A percentile compares a stretch with the other conserved stretches of the same genome.
Evolutionary conservation across 495 filamentous ascomycete species (phyloP).

Genomic region (Apiosordaria backusii): DNA sequence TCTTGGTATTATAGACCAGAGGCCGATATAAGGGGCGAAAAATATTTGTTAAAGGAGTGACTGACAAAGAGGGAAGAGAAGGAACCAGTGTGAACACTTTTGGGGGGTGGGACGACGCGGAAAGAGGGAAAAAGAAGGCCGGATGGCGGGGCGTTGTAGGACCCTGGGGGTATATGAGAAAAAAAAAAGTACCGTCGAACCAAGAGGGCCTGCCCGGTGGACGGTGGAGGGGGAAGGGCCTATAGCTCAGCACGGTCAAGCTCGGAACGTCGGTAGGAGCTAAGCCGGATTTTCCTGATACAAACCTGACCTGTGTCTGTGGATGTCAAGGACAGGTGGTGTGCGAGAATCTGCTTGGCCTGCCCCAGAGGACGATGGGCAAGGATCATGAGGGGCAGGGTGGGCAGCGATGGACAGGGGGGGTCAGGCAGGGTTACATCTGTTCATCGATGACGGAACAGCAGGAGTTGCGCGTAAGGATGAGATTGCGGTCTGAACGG

Average conservation of each 20-base stretch:
- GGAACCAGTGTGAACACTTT: conserved; percentile 34
- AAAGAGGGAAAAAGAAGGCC: conserved; percentile 33
- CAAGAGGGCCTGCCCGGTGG: conserved; percentile 37
- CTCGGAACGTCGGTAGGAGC: conserved; percentile 51
- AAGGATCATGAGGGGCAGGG: conserved; percentile 30
- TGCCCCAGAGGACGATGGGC: conserved; percentile 40
- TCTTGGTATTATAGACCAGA: conserved; percentile 52
- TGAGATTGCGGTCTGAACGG: conserved; percentile 12
- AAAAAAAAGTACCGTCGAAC: conserved; percentile 28
- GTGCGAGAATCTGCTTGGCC: conserved; percentile 46
- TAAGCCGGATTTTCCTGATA: conserved; percentile 50
- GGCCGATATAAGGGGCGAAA: conserved; percentile 41
- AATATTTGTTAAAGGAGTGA: conserved; percentile 43
- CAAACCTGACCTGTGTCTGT: conserved; percentile 48
- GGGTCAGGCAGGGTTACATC: conserved; percentile 43
- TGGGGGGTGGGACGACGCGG: conserved; percentile 33
- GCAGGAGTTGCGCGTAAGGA: conserved; percentile 8
- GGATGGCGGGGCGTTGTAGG: conserved; percentile 43
- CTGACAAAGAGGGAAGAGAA: conserved; percentile 35
- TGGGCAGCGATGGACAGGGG: conserved; percentile 26
- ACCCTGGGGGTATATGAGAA: conserved; percentile 49
- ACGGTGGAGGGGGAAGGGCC: conserved; percentile 17
- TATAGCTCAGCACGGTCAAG: conserved; percentile 44
- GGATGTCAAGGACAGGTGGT: conserved; percentile 42
- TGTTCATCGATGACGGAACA: conserved; percentile 42